phyloP scores from a whole-genome alignment of 1,139 yeast genomes.

The Starmera stellimalicola region DNA sequence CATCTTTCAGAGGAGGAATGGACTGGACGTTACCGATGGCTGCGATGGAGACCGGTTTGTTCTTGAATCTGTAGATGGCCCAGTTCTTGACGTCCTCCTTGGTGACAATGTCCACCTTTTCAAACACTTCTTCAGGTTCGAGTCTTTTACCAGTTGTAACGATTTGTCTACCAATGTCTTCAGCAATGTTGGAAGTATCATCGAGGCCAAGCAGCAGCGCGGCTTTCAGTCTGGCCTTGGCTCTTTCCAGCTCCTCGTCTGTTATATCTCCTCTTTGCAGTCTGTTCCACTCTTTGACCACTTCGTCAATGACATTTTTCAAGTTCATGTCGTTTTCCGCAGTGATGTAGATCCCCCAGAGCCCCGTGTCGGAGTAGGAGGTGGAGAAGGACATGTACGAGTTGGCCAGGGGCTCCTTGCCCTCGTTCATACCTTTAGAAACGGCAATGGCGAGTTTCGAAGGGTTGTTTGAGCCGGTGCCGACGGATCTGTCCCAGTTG shows the following conservation, averaged over 20 bases:
- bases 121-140: constrained; percentile 87
- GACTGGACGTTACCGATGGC: constrained; percentile 72
- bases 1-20: constrained; percentile 22
- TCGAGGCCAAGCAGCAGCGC: constrained; percentile 81
- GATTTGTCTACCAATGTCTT: constrained; percentile 94
- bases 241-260: constrained; percentile 83
- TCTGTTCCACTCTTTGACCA: constrained; percentile 83
- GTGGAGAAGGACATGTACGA: constrained; percentile 96
- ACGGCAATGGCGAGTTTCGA: constrained; percentile 75
- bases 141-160: constrained; percentile 90
- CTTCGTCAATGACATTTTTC: constrained; percentile 59
- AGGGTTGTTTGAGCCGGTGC: constrained; percentile 62
- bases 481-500: constrained; percentile 92
- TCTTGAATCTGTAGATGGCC: constrained; percentile 77
- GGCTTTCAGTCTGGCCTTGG: constrained; percentile 92
- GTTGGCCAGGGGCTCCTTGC: constrained; percentile 59
- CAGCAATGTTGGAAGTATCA: constrained; percentile 94
- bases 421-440: constrained; percentile 40
- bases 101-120: constrained; percentile 69
- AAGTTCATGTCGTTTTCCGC: constrained; percentile 64
- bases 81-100: constrained; percentile 75
- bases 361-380: constrained; percentile 92
- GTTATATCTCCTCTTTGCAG: constrained; percentile 67
- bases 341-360: constrained; percentile 92
- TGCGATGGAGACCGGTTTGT: constrained; percentile 79